phyloP scores from a whole-genome alignment of 257 asterid species.

The Osmanthus fragrans region DNA sequence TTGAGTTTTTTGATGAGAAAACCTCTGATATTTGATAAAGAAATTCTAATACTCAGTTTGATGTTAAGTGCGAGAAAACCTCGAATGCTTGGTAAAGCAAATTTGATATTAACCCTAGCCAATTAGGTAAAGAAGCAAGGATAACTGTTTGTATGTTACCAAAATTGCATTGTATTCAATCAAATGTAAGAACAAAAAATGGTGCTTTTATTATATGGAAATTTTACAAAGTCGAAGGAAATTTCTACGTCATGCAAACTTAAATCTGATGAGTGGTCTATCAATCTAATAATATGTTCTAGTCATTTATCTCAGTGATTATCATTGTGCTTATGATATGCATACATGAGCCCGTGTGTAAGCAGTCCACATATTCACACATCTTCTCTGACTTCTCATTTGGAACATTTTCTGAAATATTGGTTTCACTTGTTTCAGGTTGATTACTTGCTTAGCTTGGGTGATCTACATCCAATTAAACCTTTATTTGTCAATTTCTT shows the following conservation, averaged over 20 bases:
- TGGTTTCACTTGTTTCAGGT: constrained; percentile 53
- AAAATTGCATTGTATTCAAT: no score
- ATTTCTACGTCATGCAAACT: not conserved
- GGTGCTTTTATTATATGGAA: not conserved
- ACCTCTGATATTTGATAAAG: no score
- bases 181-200: not conserved
- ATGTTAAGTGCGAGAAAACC: no score
- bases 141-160: not conserved
- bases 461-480: constrained; percentile 87
- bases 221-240: not conserved
- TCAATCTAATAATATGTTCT: not conserved
- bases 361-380: not conserved
- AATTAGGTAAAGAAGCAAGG: not conserved
- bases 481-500: not conserved
- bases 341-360: not conserved
- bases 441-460: constrained; percentile 96
- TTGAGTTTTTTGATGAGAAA: no score
- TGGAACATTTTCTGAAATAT: not conserved
- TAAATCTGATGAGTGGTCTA: not conserved
- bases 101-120: not conserved
- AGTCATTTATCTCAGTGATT: not conserved
- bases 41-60: no score
- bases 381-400: not conserved
- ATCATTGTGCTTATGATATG: not conserved
- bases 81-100: no score